These are phyloP conservation scores for Eucalyptus brandiana DNA, from an alignment of 345 rosid genomes.

Conservation along the genomic window DNA sequence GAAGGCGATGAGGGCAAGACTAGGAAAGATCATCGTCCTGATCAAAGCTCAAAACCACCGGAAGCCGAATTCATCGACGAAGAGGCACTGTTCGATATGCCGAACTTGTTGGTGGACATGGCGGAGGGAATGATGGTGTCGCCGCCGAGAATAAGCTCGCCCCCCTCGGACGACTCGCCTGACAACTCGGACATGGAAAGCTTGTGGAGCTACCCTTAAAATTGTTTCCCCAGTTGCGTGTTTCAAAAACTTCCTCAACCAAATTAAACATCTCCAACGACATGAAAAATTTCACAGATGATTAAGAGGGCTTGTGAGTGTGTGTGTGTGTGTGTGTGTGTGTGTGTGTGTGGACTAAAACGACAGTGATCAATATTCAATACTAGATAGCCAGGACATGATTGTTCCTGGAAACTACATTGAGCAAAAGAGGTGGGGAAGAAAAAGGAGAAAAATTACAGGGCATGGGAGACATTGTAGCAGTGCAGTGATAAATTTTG, in stretches of 20 bases:
- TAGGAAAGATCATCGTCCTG: neutral
- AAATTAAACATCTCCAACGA: neutral
- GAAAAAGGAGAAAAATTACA: neutral
- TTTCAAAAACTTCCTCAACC: neutral
- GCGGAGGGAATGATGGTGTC: slow-evolving; percentile 88
- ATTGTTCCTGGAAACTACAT: neutral
- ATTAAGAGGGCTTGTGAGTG: neutral
- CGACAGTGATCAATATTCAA: neutral
- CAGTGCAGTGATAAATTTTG: neutral
- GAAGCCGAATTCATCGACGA: slow-evolving; percentile 48
- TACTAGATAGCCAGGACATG: neutral
- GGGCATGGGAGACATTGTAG: neutral
- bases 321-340: neutral
- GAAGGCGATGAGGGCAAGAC: neutral
- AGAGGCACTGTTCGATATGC: slow-evolving; percentile 73
- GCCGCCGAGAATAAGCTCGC: slow-evolving; percentile 54
- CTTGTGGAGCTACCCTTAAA: slow-evolving; percentile 49
- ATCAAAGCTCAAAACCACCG: neutral
- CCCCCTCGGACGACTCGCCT: slow-evolving; percentile 47
- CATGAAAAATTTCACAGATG: neutral
- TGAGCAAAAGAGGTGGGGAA: neutral
- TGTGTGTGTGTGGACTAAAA: neutral
- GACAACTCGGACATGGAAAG: slow-evolving; percentile 48
- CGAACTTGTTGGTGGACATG: slow-evolving; percentile 76
- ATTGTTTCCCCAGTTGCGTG: neutral